Evolutionary conservation across 192 early-diverging fungal genomes (phyloP).

Genomic region (Coemansia sp.): DNA sequence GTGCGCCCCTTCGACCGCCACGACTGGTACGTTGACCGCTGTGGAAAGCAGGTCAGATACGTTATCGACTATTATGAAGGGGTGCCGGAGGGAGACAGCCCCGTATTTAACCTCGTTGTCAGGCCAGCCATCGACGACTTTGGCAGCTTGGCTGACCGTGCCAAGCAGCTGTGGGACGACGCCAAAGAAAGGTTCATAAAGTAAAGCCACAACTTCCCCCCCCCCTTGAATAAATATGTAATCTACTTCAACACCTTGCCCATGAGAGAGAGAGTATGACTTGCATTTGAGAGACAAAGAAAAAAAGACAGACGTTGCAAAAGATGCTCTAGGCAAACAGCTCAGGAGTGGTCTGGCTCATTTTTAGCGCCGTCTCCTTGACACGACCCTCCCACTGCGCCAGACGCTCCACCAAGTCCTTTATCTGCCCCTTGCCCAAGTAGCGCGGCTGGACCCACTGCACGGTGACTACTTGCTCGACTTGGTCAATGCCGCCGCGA

Average conservation of each 20-base stretch:
- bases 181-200: slow-evolving; percentile 40
- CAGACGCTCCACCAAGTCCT: slow-evolving; percentile 75
- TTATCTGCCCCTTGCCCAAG: slow-evolving; percentile 86
- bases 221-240: slow-evolving; percentile 5
- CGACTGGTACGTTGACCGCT: slow-evolving; percentile 93
- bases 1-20: slow-evolving; percentile 95
- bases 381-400: slow-evolving; percentile 86
- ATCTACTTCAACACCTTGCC: neutral
- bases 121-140: slow-evolving; percentile 86
- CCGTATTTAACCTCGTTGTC: slow-evolving; percentile 91
- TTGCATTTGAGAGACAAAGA: neutral
- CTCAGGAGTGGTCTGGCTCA: slow-evolving; percentile 45
- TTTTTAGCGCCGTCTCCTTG: slow-evolving; percentile 47
- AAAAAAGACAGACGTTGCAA: neutral
- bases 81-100: slow-evolving; percentile 66
- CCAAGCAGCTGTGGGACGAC: slow-evolving; percentile 59
- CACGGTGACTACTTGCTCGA: slow-evolving; percentile 81
- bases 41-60: slow-evolving; percentile 87
- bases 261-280: too few relatives aligned
- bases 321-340: slow-evolving; percentile 21
- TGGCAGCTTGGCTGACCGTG: slow-evolving; percentile 61
- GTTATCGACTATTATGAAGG: slow-evolving; percentile 97
- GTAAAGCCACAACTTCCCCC: neutral
- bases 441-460: slow-evolving; percentile 99
- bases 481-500: slow-evolving; percentile 93